phyloP scores from a whole-genome alignment of 176 grass and related monocot genomes.

The Rhipidocladum racemiflorum region DNA sequence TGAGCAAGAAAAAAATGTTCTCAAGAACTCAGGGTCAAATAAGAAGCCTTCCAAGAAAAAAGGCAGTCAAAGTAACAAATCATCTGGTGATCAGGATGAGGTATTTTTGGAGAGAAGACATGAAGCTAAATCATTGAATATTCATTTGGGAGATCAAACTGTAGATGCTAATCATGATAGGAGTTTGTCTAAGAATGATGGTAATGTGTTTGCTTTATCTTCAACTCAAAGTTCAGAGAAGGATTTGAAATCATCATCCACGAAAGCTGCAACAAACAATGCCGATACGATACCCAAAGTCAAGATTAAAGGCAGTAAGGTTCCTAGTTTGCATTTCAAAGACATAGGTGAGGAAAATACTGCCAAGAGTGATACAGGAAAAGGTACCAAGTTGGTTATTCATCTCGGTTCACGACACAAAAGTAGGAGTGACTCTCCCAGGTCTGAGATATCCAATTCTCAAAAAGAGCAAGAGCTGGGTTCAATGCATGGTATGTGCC shows the following conservation, averaged over 20 bases:
- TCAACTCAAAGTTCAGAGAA: constrained; percentile 46
- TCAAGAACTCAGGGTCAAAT: constrained; percentile 54
- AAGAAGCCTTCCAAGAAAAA: constrained; percentile 78
- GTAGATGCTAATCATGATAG: constrained; percentile 39
- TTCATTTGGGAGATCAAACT: constrained; percentile 53
- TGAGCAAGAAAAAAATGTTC: constrained; percentile 48
- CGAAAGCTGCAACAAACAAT: constrained; percentile 30
- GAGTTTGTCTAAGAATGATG: constrained; percentile 42
- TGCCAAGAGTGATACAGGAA: constrained; percentile 55
- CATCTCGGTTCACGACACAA: constrained; percentile 80
- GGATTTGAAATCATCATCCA: constrained; percentile 35
- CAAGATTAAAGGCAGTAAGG: constrained; percentile 67
- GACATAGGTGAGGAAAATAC: constrained; percentile 53
- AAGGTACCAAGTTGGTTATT: constrained; percentile 92
- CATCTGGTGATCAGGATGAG: constrained; percentile 41
- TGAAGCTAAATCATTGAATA: constrained; percentile 52
- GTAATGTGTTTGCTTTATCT: constrained; percentile 40
- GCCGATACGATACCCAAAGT: constrained; percentile 57
- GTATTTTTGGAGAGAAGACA: constrained; percentile 55
- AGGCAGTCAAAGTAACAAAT: constrained; percentile 47
- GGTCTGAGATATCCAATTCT: constrained; percentile 73
- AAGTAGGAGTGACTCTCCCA: constrained; percentile 68
- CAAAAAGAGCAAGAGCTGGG: constrained; percentile 70
- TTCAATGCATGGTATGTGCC: constrained; percentile 59
- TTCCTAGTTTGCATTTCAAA: constrained; percentile 62